Evolutionary conservation across 2,329 filamentous ascomycete genomes (phyloP).

Genomic region (Macrophomina pseudophaseolina): DNA sequence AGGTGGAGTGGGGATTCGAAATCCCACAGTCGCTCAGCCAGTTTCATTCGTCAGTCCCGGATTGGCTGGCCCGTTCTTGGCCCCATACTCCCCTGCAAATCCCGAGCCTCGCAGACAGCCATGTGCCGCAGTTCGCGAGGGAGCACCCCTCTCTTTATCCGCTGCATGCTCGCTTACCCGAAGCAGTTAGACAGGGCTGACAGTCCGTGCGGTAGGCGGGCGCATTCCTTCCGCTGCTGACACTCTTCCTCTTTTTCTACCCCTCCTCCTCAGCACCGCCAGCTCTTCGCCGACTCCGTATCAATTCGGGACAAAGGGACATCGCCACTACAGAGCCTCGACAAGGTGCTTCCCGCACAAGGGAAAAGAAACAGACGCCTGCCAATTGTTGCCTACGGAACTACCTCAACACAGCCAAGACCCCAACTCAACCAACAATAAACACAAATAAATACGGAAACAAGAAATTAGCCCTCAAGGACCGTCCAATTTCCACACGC

Average conservation of each 20-base stretch:
- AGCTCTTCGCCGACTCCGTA: no score
- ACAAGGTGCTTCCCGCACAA: no score
- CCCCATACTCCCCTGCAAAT: neutral
- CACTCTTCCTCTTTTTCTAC: neutral
- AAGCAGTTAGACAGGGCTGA: neutral
- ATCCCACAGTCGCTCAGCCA: neutral
- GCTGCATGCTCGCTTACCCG: neutral
- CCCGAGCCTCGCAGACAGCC: neutral
- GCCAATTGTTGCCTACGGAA: no score
- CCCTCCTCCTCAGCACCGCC: neutral
- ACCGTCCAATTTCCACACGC: neutral
- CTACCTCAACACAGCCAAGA: no score
- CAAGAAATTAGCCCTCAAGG: neutral
- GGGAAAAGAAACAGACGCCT: no score
- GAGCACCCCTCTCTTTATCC: neutral
- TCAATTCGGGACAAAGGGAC: no score
- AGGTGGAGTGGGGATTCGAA: neutral
- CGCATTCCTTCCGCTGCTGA: neutral
- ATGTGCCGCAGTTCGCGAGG: neutral
- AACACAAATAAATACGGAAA: no score
- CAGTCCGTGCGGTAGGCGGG: neutral
- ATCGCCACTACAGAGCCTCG: no score
- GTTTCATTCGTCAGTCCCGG: neutral
- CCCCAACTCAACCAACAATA: no score
- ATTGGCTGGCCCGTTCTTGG: neutral